Evolutionary conservation across 345 rosid species (phyloP), one percentile per base, ranked within the genome.

Genomic region (Triadica sebifera): DNA sequence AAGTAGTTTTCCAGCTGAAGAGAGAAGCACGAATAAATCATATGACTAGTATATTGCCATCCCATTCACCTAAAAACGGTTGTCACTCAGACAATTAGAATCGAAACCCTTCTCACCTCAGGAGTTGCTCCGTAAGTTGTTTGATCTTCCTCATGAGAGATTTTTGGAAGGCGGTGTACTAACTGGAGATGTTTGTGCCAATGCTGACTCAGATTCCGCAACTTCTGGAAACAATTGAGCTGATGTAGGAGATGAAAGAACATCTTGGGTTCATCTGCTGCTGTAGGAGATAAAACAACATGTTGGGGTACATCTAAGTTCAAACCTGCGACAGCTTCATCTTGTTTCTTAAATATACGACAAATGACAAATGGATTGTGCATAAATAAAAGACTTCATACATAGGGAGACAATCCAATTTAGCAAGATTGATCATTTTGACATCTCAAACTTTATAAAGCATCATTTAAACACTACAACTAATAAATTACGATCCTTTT

Each of bases 291-390:
- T 22, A 76, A 80, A 15, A 15, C 37, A 57, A 77, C 37, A 8
- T 65, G 57, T 55, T 71, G 65, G 61, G 75, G 78, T 59, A 84
- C 93, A 61, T 81, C 86, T 55, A 65, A 64, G 55, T 74, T 74
- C 0, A 61, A n/a, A 62, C 20, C 41, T 50, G 59, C 65, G 8
- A 20, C 82, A 22, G 49, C 72, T 52, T 71, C 78, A 38, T 87
- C 93, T 75, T 88, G 82, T 76, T 92, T 92, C 85, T 89, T 90
- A 74, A 92, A 88, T 78, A 92, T 69, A 38, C 89, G 90, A 56
- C 85, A 85, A 58, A 92, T 85, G 1, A 90, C 97, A 82, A 78
- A 92, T 0, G 89, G 83, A 80, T 72, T 81, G 95, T 92, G 84
- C 84, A 83, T 1, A 49, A 58, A 22, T 19, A 15, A n/a, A n/a